Conservation (phyloP, 208 protist species). For the Trichomonas gallinae region DNA sequence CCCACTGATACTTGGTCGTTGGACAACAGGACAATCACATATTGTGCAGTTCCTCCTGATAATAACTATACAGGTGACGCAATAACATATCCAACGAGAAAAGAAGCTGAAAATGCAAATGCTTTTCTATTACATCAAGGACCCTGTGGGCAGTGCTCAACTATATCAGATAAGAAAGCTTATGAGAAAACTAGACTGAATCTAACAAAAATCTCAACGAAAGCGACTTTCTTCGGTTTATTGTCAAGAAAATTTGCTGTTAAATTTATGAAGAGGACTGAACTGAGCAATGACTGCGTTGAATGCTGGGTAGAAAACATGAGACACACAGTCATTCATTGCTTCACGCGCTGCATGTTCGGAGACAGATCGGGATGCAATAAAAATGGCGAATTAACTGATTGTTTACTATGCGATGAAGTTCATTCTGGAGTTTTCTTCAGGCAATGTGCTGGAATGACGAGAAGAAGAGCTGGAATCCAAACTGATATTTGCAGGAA, state of each 20-base stretch:
- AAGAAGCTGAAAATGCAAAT: neutral
- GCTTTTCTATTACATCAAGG: neutral
- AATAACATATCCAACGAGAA: neutral
- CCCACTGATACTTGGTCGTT: neutral
- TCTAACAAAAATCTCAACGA: neutral
- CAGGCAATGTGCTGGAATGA: conserved; percentile 9
- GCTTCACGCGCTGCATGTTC: neutral
- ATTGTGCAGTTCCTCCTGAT: neutral
- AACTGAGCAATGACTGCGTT: neutral
- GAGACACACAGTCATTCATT: neutral
- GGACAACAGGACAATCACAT: neutral
- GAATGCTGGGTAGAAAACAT: conserved; percentile 11
- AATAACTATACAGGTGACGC: neutral
- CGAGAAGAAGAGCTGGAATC: conserved; percentile 12
- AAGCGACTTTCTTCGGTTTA: neutral
- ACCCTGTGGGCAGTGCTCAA: neutral
- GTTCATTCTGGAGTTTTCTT: neutral
- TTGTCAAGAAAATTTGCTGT: neutral
- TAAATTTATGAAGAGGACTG: neutral
- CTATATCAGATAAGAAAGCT: neutral
- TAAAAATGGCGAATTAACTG: neutral
- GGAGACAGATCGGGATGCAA: neutral
- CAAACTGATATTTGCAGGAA: conserved; percentile 9
- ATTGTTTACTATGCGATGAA: neutral
- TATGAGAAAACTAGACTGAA: neutral